These are phyloP conservation scores for Osmanthus fragrans DNA, from an alignment of 257 asterid species.

Conservation along the genomic window DNA sequence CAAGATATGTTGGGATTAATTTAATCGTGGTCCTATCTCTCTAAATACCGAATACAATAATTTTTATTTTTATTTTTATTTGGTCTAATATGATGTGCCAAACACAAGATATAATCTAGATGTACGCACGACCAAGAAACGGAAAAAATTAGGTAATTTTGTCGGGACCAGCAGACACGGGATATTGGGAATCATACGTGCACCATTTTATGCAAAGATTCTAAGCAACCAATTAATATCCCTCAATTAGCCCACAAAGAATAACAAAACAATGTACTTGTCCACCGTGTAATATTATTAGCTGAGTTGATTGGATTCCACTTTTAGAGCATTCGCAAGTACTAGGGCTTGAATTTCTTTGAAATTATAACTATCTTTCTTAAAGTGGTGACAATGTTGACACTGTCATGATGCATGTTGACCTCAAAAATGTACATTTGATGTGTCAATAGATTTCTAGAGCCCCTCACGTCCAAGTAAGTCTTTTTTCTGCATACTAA, in stretches of 20 bases:
- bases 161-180: conserved; percentile 1
- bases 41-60: neutral
- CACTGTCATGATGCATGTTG: neutral
- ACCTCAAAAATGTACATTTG: no score
- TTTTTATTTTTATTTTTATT: neutral
- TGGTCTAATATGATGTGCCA: neutral
- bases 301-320: conserved; percentile 20
- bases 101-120: neutral
- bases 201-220: conserved; percentile 34
- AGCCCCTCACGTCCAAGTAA: no score
- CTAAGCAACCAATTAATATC: conserved; percentile 17
- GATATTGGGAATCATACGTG: conserved; percentile 49
- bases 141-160: conserved; percentile 37
- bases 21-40: neutral
- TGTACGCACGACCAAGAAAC: neutral
- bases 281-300: neutral
- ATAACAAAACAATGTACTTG: conserved; percentile 5
- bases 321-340: conserved; percentile 4
- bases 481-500: no score
- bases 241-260: conserved; percentile 14
- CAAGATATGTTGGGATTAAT: no score
- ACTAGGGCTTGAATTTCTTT: neutral
- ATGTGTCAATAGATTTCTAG: no score
- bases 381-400: neutral
- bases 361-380: neutral